Evolutionary conservation across 495 filamentous ascomycete genomes (phyloP).

Genomic region (Annulohypoxylon bovei): DNA sequence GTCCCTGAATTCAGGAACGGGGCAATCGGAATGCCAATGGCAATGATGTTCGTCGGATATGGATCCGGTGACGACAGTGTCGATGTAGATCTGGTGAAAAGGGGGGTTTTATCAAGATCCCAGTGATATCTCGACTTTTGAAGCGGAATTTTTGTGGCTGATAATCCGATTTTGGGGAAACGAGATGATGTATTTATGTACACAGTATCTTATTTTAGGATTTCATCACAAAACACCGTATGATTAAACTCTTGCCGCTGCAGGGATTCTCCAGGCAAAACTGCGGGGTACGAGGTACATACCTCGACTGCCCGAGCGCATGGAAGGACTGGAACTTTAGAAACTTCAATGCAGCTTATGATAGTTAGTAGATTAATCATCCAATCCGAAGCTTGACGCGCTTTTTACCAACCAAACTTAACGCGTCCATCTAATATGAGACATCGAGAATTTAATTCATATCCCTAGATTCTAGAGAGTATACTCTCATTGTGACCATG

Average conservation of each 20-base stretch:
- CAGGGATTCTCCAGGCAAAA: constrained; percentile 30
- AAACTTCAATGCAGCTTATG: constrained; percentile 4
- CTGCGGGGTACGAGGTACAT: constrained; percentile 7
- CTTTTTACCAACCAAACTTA: constrained; percentile 9
- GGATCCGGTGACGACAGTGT: constrained; percentile 38
- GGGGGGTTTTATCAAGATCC: constrained; percentile 16
- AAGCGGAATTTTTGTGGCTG: constrained; percentile 30
- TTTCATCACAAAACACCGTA: not conserved
- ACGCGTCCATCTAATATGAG: constrained; percentile 1
- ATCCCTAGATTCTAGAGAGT: not conserved
- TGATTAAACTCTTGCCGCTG: not conserved
- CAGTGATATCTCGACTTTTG: constrained; percentile 31
- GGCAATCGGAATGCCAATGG: constrained; percentile 21
- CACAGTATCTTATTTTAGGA: not conserved
- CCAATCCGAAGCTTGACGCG: constrained; percentile 28
- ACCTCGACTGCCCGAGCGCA: too few relatives aligned
- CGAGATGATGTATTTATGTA: not conserved
- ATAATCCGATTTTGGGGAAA: constrained; percentile 26
- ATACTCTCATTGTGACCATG: constrained; percentile 46
- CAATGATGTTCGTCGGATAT: constrained; percentile 29
- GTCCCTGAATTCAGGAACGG: constrained; percentile 21
- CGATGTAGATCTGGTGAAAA: constrained; percentile 35
- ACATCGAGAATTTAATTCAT: not conserved
- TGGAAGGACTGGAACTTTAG: not conserved
- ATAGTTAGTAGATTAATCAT: constrained; percentile 2